These are phyloP conservation scores for Chlorociboria aeruginascens DNA, from an alignment of 495 filamentous ascomycete species.

Conservation along the genomic window DNA sequence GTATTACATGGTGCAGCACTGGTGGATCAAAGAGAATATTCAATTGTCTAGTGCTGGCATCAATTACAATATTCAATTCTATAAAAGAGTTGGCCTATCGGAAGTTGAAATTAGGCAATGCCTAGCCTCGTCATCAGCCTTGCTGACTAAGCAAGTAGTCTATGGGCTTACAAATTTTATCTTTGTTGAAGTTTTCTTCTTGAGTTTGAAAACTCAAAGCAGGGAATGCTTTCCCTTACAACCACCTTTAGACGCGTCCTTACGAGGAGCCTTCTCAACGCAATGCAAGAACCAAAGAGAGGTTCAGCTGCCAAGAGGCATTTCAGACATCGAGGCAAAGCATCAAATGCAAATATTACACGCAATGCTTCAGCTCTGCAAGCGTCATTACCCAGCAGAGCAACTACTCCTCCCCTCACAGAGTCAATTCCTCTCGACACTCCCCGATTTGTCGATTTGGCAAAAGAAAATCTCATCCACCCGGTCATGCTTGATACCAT, in stretches of 20 bases:
- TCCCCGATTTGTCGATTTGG: slow-evolving; percentile 24
- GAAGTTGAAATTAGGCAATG: no score
- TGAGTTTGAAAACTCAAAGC: no score
- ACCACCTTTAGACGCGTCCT: neutral
- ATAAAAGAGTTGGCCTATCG: no score
- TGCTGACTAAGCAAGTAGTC: no score
- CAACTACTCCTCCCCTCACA: slow-evolving; percentile 17
- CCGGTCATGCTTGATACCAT: slow-evolving; percentile 26
- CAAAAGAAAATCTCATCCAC: slow-evolving; percentile 23
- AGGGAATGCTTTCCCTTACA: neutral
- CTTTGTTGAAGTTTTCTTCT: no score
- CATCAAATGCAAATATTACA: neutral
- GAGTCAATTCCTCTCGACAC: slow-evolving; percentile 20
- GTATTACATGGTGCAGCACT: no score
- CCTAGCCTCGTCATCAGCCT: no score
- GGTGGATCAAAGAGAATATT: no score
- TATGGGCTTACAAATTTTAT: no score
- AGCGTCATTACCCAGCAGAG: slow-evolving; percentile 1
- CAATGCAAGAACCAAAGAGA: slow-evolving; percentile 3
- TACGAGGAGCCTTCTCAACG: neutral
- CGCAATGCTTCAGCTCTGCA: neutral
- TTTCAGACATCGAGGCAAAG: neutral
- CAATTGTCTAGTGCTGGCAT: no score
- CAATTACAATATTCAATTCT: no score
- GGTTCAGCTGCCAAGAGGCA: neutral